Conservation (phyloP, 257 asterid species). For the Voacanga thouarsii region DNA sequence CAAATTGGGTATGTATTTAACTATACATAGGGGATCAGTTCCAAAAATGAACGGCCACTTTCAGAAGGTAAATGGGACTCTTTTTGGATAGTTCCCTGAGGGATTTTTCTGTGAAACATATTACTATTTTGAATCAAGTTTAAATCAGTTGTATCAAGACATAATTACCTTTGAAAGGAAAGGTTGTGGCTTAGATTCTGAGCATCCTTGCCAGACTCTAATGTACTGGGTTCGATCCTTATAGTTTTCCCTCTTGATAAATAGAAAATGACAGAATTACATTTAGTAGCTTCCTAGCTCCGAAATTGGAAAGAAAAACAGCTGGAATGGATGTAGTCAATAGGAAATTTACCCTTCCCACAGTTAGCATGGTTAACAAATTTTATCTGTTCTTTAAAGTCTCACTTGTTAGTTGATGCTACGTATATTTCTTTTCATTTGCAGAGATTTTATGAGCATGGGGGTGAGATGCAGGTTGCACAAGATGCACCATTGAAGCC, state of each 20-base stretch:
- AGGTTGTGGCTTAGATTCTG: not conserved
- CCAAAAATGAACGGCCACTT: too few relatives aligned
- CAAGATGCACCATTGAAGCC: slow-evolving; percentile 87
- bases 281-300: not conserved
- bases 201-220: not conserved
- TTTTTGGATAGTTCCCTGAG: too few relatives aligned
- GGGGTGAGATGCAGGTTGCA: slow-evolving; percentile 72
- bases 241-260: not conserved
- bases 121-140: too few relatives aligned
- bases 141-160: too few relatives aligned
- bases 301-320: not conserved
- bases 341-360: not conserved
- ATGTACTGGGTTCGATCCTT: not conserved
- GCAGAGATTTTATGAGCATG: slow-evolving; percentile 98
- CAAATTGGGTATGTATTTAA: not conserved
- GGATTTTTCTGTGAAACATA: too few relatives aligned
- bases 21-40: not conserved
- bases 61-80: too few relatives aligned
- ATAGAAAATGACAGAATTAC: not conserved
- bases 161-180: not conserved
- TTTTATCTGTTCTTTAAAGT: not conserved
- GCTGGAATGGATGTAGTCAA: not conserved
- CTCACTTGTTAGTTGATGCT: not conserved
- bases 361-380: not conserved
- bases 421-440: slow-evolving; percentile 21